Evolutionary conservation across 2,329 filamentous ascomycete species (phyloP).

Genomic region (Colletotrichum tropicale): DNA sequence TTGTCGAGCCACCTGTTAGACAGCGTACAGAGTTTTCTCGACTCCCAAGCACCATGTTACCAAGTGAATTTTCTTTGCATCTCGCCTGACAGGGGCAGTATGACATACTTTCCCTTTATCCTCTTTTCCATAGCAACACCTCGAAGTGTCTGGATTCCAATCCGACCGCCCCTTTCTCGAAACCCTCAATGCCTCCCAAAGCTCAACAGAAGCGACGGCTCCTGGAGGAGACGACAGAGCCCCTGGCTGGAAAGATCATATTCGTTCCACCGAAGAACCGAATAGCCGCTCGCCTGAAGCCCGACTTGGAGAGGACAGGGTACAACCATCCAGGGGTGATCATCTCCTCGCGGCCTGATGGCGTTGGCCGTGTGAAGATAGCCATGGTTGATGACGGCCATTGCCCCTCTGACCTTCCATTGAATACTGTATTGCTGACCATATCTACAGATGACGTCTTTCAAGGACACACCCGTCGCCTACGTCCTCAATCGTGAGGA

Average conservation of each 20-base stretch:
- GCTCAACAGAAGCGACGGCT: accelerated
- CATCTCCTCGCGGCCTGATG: not conserved
- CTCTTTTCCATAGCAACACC: not conserved
- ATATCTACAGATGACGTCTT: not conserved
- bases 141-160: not conserved
- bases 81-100: accelerated
- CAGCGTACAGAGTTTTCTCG: too few relatives aligned
- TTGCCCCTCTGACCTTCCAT: too few relatives aligned
- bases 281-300: not conserved
- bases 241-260: not conserved
- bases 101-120: not conserved
- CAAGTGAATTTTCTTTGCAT: not conserved
- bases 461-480: not conserved
- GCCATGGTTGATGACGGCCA: not conserved
- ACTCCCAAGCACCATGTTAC: not conserved
- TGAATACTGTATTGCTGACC: not conserved
- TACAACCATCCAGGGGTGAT: not conserved
- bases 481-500: not conserved
- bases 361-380: not conserved
- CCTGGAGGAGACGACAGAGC: not conserved
- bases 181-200: not conserved
- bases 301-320: not conserved
- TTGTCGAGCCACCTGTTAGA: too few relatives aligned
- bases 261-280: not conserved
- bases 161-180: not conserved